Evolutionary conservation across 768 basidiomycete species (phyloP), one percentile per base, ranked within the genome.

Genomic region (Mycena metata): DNA sequence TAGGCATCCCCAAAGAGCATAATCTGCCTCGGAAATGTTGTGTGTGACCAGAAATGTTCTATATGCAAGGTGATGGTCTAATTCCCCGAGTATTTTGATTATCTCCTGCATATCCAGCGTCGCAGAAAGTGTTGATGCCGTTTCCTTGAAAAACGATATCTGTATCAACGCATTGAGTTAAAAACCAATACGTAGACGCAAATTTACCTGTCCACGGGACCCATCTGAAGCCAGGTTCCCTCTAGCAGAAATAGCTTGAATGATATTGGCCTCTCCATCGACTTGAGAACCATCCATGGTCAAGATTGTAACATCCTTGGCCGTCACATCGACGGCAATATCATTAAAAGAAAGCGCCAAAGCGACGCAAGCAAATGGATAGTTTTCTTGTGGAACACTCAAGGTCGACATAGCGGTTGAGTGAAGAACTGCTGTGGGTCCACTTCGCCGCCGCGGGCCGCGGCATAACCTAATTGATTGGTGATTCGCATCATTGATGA

Each of bases 51-150:
- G 88, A 79, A 91, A 98, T 3, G 96, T 95, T 39, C 92, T 90
- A 77, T 92, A 94, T 5, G 94, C 91, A 26, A 99, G 89, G 76
- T 92, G 89, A 73, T 98, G 91, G 76, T 99, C 96, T n/a, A 99
- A 83, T 24, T 88, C 86, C 77, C 96, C 90, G 45, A 98, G 83
- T 62, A 49, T 47, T 11, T n/a, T 30, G 23, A 35, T 39, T 35
- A 49, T 33, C 15, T 60, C n/a, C 24, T 49, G 45, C 19, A 60
- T 13, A n/a, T 60, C 59, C 19, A 46, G 47, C 4, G 59, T 33
- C 2, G 46, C 13, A 19, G 59, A 47, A 19, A 60, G 59, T 3
- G n/a, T 39, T 13, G 47, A 16, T 15, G 60, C 60, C 21, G 41
- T 23, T 24, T 49, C 36, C 3, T 6, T 60, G 47, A 11, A 60